Evolutionary conservation across 805 yeast species (phyloP).

Genomic region (Zygosaccharomyces bisporus): DNA sequence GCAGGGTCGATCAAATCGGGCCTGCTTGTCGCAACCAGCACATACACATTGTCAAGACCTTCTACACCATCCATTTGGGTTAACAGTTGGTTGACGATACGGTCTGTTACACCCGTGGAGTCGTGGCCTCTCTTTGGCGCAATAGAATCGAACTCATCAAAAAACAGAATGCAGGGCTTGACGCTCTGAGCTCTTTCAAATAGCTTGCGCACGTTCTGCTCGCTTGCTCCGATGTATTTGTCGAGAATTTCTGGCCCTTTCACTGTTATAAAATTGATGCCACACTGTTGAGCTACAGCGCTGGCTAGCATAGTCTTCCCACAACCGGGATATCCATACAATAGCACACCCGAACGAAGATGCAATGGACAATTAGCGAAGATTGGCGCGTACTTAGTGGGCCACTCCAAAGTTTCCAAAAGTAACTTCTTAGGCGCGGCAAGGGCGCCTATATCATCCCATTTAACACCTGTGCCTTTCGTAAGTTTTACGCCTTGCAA

Average conservation of each 20-base stretch:
- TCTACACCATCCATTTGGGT: slow-evolving; percentile 99
- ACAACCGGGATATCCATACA: slow-evolving; percentile 97
- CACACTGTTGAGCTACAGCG: slow-evolving; percentile 92
- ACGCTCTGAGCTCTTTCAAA: slow-evolving; percentile 95
- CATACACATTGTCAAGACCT: slow-evolving; percentile 94
- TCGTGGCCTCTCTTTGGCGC: slow-evolving; percentile 98
- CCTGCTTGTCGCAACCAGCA: slow-evolving; percentile 91
- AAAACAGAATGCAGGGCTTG: slow-evolving; percentile 86
- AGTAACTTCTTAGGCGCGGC: slow-evolving; percentile 68
- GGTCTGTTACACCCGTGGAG: slow-evolving; percentile 94
- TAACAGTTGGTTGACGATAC: slow-evolving; percentile 94
- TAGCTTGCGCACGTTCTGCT: slow-evolving; percentile 87
- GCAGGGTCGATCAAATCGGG: slow-evolving; percentile 97
- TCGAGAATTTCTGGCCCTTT: slow-evolving; percentile 95
- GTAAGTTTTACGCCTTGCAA: slow-evolving; percentile 83
- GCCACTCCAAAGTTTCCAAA: slow-evolving; percentile 94
- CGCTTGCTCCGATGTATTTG: slow-evolving; percentile 96
- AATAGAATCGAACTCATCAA: slow-evolving; percentile 94
- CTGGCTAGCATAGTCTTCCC: slow-evolving; percentile 92
- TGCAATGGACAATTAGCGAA: slow-evolving; percentile 84
- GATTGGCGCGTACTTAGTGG: slow-evolving; percentile 93
- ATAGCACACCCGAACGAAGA: slow-evolving; percentile 80
- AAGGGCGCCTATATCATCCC: slow-evolving; percentile 91
- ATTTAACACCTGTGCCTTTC: slow-evolving; percentile 53
- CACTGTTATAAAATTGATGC: slow-evolving; percentile 85